Conservation (phyloP, 2,329 filamentous ascomycete species). For the Pseudogymnoascus sp. region DNA sequence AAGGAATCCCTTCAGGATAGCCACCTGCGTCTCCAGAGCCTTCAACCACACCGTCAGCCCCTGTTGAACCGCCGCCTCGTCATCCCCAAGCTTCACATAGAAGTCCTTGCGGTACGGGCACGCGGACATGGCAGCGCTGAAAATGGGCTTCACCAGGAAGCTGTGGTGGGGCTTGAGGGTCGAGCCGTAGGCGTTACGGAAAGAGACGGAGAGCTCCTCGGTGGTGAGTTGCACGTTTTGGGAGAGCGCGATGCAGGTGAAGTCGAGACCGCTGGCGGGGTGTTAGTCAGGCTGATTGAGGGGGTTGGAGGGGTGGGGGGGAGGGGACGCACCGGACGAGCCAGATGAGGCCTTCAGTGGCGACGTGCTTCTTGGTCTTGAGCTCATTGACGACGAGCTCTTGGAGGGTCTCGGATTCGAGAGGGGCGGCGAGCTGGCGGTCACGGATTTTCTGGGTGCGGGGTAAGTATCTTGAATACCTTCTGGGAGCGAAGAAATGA, state of each 20-base stretch:
- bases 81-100: slow-evolving; percentile 73
- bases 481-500: background rate
- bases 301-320: background rate
- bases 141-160: slow-evolving; percentile 84
- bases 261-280: slow-evolving; percentile 69
- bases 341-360: slow-evolving; percentile 88
- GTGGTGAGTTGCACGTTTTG: slow-evolving; percentile 60
- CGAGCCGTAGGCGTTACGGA: slow-evolving; percentile 72
- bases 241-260: slow-evolving; percentile 77
- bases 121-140: slow-evolving; percentile 85
- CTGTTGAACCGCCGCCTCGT: slow-evolving; percentile 51
- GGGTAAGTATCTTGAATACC: slow-evolving; percentile 8
- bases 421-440: slow-evolving; percentile 67
- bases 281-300: slow-evolving; percentile 10
- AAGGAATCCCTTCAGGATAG: slow-evolving; percentile 62
- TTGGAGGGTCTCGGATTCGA: slow-evolving; percentile 76
- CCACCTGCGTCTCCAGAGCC: slow-evolving; percentile 69
- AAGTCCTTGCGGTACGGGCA: slow-evolving; percentile 92
- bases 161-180: slow-evolving; percentile 90
- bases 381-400: slow-evolving; percentile 79
- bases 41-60: slow-evolving; percentile 64
- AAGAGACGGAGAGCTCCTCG: slow-evolving; percentile 77
- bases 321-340: slow-evolving; percentile 59
- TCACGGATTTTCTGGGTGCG: slow-evolving; percentile 72
- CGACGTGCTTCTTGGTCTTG: slow-evolving; percentile 78